Base-by-base conservation (phyloP, 2,329 filamentous ascomycete species). In the Monilinia vaccinii-corymbosi region DNA sequence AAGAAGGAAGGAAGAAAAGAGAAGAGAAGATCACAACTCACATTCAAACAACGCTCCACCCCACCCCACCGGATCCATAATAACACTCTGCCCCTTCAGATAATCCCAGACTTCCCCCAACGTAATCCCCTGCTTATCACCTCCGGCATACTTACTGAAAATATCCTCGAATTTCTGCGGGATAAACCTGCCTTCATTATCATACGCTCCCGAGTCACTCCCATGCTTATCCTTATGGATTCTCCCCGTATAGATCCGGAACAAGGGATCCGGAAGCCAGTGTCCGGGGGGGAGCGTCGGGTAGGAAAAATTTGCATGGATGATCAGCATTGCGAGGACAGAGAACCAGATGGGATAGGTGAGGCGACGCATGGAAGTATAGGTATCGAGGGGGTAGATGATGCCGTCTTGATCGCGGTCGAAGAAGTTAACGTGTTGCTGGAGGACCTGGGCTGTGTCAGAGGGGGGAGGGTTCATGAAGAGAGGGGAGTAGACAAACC, bases 381-480 rank as follows among this genome's bases (percentile, higher is more conserved):
- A 82, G 2, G 79, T 82, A 67, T 82, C 79, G 2, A 63, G 65
- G 0, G 80, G 79, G 75, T 75, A 81, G 28, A 82, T 77, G n/a
- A 82, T 70, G 38, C 77, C 77, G 66, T 82, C 80, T 32, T 69
- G 65, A 66, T 82, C 79, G 11, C 70, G 65, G 67, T 82, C 80
- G 64, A 78, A 83, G 72, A 79, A 82, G 25, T 72, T 71, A 65
- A 75, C 75, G 67, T 82, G 80, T 65, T 82, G 79, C 66, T 81
- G 78, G 3, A 82, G 73, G 14, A 81, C 75, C 68, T 67, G 58
- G n/a, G 18, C 1, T 56, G 36, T 2, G 31, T n/a, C 34, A 38
- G 48, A 28, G 46, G n/a, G n/a, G 13, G 7, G n/a, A 13, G n/a
- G n/a, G 13, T 23, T n/a, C n/a, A n/a, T n/a, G 21, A n/a, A 36